Conservation (phyloP, 257 asterid species). For the Cruciata laevipes region DNA sequence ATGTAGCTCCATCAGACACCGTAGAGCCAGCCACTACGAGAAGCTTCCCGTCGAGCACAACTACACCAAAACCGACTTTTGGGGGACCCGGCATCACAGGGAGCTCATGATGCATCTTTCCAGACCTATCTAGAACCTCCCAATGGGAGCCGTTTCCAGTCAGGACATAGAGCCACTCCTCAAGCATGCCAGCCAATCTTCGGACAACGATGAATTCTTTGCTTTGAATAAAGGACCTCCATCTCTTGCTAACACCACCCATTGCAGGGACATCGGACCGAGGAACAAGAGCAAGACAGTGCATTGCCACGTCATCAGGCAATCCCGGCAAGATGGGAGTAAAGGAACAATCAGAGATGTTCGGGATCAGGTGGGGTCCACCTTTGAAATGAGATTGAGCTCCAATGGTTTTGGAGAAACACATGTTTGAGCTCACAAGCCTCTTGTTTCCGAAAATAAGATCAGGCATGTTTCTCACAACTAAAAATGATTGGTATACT, state of each 20-base stretch:
- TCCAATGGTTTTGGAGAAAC: conserved; percentile 29
- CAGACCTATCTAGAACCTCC: conserved; percentile 70
- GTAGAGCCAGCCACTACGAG: conserved; percentile 62
- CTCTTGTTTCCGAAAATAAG: conserved; percentile 30
- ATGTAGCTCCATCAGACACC: conserved; percentile 30
- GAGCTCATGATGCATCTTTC: conserved; percentile 40
- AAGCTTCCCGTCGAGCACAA: conserved; percentile 66
- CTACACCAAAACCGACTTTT: conserved; percentile 53
- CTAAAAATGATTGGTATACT: conserved; percentile 10
- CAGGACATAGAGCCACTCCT: conserved; percentile 81
- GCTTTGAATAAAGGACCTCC: conserved; percentile 71
- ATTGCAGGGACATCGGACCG: conserved; percentile 53
- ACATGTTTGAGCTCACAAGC: conserved; percentile 36
- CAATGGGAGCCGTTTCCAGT: conserved; percentile 68
- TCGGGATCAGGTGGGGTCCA: conserved; percentile 22
- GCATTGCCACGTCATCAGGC: conserved; percentile 76
- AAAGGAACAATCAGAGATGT: conserved; percentile 23
- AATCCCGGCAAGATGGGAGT: conserved; percentile 64
- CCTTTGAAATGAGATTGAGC: conserved; percentile 27
- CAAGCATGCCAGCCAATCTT: conserved; percentile 63
- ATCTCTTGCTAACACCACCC: conserved; percentile 64
- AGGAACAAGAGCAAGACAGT: conserved; percentile 80
- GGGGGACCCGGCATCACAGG: conserved; percentile 66
- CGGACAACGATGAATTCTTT: conserved; percentile 61
- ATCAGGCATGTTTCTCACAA: conserved; percentile 27